These are phyloP conservation scores for Apiospora kogelbergensis DNA, from an alignment of 2,329 filamentous ascomycete species.

Conservation along the genomic window DNA sequence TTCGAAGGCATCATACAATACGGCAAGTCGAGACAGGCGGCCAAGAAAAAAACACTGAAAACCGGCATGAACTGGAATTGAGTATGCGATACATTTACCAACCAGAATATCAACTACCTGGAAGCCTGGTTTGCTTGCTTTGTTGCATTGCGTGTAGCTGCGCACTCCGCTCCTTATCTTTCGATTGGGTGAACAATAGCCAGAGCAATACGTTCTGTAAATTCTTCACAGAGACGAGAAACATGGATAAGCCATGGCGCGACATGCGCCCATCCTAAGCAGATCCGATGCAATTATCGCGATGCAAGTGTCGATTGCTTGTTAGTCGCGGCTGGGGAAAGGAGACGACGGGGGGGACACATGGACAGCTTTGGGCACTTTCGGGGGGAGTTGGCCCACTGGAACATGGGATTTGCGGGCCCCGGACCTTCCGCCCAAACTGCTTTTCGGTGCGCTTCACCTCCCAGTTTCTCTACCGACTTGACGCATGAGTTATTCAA, in stretches of 20 bases:
- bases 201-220: background rate
- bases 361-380: too few species aligned
- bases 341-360: background rate
- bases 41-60: background rate
- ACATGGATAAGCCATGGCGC: background rate
- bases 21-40: background rate
- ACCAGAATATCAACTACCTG: too few species aligned
- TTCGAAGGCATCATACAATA: background rate
- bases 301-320: slow-evolving; percentile 6
- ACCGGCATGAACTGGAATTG: background rate
- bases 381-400: background rate
- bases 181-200: background rate
- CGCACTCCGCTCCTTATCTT: background rate
- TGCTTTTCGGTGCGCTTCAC: background rate
- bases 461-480: background rate
- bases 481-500: background rate
- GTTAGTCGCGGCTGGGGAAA: background rate
- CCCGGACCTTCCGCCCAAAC: background rate
- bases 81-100: background rate
- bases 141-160: background rate
- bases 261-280: background rate
- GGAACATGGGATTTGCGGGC: background rate
- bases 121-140: background rate
- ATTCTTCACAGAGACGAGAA: background rate
- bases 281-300: slow-evolving; percentile 1